phyloP scores from a whole-genome alignment of 805 yeast species.

The Wickerhamiella kazuoi region DNA sequence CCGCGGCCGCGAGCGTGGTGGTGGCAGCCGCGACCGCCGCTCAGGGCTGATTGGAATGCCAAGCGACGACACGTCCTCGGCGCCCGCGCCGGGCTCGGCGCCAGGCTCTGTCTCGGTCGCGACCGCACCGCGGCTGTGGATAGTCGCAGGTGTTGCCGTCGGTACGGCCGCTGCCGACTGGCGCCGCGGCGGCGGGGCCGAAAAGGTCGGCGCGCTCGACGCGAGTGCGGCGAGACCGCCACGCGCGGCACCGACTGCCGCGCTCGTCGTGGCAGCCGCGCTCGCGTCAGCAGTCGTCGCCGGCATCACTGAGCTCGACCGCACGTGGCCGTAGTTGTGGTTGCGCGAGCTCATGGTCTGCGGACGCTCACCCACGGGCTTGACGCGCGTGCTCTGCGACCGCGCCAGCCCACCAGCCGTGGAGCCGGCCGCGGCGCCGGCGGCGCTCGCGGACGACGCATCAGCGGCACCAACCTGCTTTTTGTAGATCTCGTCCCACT shows the following conservation, averaged over 20 bases:
- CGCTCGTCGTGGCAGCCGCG: neutral
- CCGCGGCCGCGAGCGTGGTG: slow-evolving; percentile 17
- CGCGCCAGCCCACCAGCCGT: neutral
- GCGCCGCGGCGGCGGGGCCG: neutral
- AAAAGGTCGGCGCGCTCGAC: neutral
- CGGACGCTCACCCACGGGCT: neutral
- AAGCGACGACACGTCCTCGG: slow-evolving; percentile 13
- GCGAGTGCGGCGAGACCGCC: neutral
- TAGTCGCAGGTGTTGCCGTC: neutral
- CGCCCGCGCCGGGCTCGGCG: neutral
- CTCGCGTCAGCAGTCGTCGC: too few species aligned
- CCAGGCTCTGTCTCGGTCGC: neutral
- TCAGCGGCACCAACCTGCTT: neutral
- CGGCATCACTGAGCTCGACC: slow-evolving; percentile 5
- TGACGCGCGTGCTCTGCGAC: neutral
- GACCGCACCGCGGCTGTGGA: neutral
- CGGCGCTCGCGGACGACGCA: neutral
- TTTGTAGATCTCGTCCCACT: slow-evolving; percentile 51
- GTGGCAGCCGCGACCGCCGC: slow-evolving; percentile 6
- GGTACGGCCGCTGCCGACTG: neutral
- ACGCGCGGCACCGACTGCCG: neutral
- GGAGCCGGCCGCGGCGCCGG: neutral
- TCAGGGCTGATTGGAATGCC: slow-evolving; percentile 11
- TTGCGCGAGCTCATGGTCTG: neutral
- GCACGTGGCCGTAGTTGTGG: slow-evolving; percentile 1